Conservation (phyloP, 257 asterid genomes). For the Echites panduratus region DNA sequence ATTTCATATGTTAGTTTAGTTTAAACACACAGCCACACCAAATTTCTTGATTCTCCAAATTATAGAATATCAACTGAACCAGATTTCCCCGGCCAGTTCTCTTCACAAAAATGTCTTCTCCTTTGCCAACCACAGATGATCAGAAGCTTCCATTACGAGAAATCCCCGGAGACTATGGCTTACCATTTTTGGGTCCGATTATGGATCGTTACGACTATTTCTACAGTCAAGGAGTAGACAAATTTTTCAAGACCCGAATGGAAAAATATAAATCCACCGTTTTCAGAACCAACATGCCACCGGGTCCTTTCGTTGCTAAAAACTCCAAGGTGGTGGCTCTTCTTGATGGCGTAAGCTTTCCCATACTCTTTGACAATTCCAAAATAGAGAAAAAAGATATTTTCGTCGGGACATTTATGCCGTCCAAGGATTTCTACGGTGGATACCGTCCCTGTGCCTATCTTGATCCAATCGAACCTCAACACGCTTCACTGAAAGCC, state of each 20-base stretch:
- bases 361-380: constrained; percentile 61
- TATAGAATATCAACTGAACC: too few species aligned
- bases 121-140: too few species aligned
- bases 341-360: constrained; percentile 63
- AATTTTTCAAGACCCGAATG: constrained; percentile 37
- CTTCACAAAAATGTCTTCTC: neutral
- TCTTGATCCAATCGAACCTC: constrained; percentile 53
- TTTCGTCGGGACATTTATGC: constrained; percentile 69
- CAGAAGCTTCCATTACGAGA: constrained; percentile 30
- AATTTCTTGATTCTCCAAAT: too few species aligned
- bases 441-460: constrained; percentile 67
- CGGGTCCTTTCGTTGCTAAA: constrained; percentile 46
- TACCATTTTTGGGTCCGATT: constrained; percentile 41
- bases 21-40: too few species aligned
- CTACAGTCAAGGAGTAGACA: constrained; percentile 40
- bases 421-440: constrained; percentile 54
- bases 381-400: constrained; percentile 57
- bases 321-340: constrained; percentile 37
- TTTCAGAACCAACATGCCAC: constrained; percentile 44
- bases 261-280: constrained; percentile 42
- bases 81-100: too few species aligned
- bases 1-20: too few species aligned
- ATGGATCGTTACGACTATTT: constrained; percentile 38
- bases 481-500: constrained; percentile 39
- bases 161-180: constrained; percentile 48